Evolutionary conservation across 805 yeast genomes (phyloP).

Genomic region (Pichia insulana): DNA sequence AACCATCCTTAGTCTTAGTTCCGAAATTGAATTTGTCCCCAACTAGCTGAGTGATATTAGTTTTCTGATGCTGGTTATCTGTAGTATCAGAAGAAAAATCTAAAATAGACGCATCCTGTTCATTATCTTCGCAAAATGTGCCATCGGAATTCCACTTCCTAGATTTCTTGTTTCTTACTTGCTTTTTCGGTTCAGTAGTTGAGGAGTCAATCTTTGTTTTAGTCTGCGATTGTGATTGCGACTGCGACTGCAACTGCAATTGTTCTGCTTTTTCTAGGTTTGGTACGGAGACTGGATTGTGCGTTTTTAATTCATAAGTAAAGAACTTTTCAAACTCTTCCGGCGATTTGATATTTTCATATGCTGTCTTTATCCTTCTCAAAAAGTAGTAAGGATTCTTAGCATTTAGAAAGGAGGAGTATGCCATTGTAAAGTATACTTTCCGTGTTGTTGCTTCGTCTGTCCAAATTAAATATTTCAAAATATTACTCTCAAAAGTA

Average conservation of each 20-base stretch:
- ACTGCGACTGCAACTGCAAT: too few relatives aligned
- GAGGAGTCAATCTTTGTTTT: neutral
- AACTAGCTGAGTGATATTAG: constrained; percentile 24
- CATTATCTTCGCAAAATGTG: constrained; percentile 35
- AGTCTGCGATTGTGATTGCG: too few relatives aligned
- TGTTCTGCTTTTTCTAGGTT: too few relatives aligned
- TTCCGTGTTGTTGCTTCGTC: constrained; percentile 27
- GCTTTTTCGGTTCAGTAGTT: constrained; percentile 8
- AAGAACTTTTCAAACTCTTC: constrained; percentile 33
- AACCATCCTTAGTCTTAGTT: constrained; percentile 39
- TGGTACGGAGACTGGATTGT: too few relatives aligned
- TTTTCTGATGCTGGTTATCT: constrained; percentile 15
- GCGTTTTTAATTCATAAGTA: constrained; percentile 24
- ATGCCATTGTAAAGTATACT: constrained; percentile 35
- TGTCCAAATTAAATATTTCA: constrained; percentile 33
- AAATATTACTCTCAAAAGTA: constrained; percentile 33
- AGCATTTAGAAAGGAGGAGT: constrained; percentile 30
- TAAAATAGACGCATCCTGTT: constrained; percentile 28
- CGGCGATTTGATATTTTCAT: constrained; percentile 11
- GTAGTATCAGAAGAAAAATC: constrained; percentile 43
- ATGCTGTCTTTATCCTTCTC: constrained; percentile 18
- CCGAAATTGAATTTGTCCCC: constrained; percentile 38
- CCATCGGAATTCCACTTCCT: constrained; percentile 69
- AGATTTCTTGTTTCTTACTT: constrained; percentile 29
- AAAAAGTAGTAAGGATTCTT: constrained; percentile 24